A percentile compares a stretch with the other conserved stretches of the same genome.
Conservation (phyloP, 805 yeast species). For the Hanseniaspora guilliermondii region DNA sequence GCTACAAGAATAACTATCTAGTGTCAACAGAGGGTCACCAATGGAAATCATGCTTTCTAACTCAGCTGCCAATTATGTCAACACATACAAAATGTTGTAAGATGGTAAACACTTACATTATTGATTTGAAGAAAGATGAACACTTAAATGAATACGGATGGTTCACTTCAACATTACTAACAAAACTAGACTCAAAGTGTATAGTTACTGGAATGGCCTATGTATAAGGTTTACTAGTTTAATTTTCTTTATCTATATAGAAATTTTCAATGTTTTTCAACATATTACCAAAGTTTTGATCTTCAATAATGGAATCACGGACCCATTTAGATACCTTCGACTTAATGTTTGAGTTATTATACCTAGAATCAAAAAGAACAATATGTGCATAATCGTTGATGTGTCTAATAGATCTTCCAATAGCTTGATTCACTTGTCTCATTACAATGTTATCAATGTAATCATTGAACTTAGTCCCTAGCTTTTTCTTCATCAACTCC, state of each 20-base stretch:
- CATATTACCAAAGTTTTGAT: constrained; percentile 17
- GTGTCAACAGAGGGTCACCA: constrained; percentile 21
- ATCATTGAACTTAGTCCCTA: constrained; percentile 42
- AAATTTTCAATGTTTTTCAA: constrained; percentile 20
- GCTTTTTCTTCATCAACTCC: constrained; percentile 53
- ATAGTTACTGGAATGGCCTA: constrained; percentile 19
- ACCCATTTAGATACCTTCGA: constrained; percentile 68
- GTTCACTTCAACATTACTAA: constrained; percentile 25
- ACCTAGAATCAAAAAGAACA: constrained; percentile 58
- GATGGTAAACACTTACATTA: constrained; percentile 25
- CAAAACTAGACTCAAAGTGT: constrained; percentile 21
- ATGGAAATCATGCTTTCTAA: constrained; percentile 31
- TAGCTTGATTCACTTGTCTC: constrained; percentile 84
- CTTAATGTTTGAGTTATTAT: constrained; percentile 34
- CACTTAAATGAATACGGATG: constrained; percentile 25
- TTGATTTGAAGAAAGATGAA: constrained; percentile 22
- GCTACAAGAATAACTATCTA: constrained; percentile 13
- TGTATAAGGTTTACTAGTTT: neutral
- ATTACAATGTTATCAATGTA: constrained; percentile 77
- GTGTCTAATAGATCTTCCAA: constrained; percentile 86
- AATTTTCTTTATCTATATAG: constrained; percentile 15
- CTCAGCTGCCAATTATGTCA: constrained; percentile 29
- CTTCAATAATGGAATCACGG: constrained; percentile 29
- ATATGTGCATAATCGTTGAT: constrained; percentile 68
- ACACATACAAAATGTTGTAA: constrained; percentile 28